Evolutionary conservation across 371 early-diverging fungal genomes (phyloP).

Genomic region (Circinella umbellata): DNA sequence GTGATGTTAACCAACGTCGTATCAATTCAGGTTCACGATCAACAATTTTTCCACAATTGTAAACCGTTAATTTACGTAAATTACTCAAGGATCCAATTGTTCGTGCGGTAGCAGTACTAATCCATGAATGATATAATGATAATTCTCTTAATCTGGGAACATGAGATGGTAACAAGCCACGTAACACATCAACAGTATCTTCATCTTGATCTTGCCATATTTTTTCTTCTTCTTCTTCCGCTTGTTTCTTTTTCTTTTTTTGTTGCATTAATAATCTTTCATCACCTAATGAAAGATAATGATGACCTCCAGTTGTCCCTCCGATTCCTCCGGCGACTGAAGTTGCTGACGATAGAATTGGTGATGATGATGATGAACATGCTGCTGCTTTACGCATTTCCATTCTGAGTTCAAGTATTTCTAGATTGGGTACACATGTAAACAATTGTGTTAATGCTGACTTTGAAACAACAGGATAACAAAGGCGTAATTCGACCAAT

Average conservation of each 20-base stretch:
- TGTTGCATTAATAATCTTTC: neutral
- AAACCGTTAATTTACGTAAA: conserved; percentile 14
- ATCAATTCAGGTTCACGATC: conserved; percentile 18
- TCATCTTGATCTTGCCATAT: conserved; percentile 1
- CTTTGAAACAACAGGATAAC: conserved; percentile 20
- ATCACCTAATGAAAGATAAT: neutral
- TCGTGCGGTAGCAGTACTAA: conserved; percentile 11
- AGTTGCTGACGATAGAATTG: no score
- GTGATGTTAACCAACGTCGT: conserved; percentile 12
- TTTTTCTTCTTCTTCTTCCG: conserved; percentile 1
- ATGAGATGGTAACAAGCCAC: neutral
- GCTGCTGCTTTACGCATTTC: conserved; percentile 14
- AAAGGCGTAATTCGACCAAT: conserved; percentile 24
- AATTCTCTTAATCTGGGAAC: conserved; percentile 11
- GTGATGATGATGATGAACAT: neutral
- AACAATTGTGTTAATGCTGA: conserved; percentile 15
- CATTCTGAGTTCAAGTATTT: conserved; percentile 24
- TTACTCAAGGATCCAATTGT: conserved; percentile 6
- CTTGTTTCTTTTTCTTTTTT: neutral
- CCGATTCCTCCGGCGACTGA: no score
- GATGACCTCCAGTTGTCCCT: neutral
- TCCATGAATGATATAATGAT: conserved; percentile 17
- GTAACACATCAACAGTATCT: conserved; percentile 13
- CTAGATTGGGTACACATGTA: conserved; percentile 6
- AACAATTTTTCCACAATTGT: conserved; percentile 16